A percentile compares a stretch with the other conserved stretches of the same genome.
phyloP scores from a whole-genome alignment of 768 basidiomycete species.

The Strobilomyces dryophilus region DNA sequence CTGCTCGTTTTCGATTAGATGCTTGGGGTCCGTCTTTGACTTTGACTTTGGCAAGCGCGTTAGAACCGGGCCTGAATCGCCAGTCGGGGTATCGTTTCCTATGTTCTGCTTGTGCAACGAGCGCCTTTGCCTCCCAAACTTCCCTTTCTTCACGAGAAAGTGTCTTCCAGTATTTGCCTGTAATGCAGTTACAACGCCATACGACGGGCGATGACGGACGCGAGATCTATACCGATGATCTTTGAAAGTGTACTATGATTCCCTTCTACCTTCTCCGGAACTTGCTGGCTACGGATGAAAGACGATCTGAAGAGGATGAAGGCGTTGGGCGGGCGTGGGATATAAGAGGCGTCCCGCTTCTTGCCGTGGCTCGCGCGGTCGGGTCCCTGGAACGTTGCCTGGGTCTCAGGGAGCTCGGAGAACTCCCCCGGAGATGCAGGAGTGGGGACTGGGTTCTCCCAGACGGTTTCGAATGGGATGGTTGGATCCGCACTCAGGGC shows the following conservation, averaged over 20 bases:
- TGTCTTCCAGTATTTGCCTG: constrained; percentile 73
- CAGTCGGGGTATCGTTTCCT: constrained; percentile 74
- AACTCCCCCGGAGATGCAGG: constrained; percentile 18
- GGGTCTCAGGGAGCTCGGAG: constrained; percentile 15
- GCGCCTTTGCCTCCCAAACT: constrained; percentile 73
- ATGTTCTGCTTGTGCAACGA: constrained; percentile 69
- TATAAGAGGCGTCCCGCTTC: constrained; percentile 67
- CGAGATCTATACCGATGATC: constrained; percentile 56
- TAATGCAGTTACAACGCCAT: neutral
- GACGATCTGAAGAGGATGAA: constrained; percentile 82
- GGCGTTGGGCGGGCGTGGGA: constrained; percentile 81
- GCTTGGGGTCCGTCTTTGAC: constrained; percentile 38
- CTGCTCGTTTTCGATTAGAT: constrained; percentile 26
- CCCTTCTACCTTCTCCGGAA: constrained; percentile 73
- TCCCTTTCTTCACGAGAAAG: constrained; percentile 64
- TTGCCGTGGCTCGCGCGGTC: constrained; percentile 51
- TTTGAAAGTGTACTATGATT: constrained; percentile 78
- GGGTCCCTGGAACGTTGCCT: constrained; percentile 25
- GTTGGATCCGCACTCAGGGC: constrained; percentile 38
- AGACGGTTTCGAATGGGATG: constrained; percentile 31
- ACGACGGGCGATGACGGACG: neutral
- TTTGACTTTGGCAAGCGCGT: constrained; percentile 36
- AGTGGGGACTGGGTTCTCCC: constrained; percentile 22
- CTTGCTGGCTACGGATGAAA: constrained; percentile 70
- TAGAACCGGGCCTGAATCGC: constrained; percentile 70